Conservation (phyloP, 2,329 filamentous ascomycete species). For the Cladobotryum mycophilum region DNA sequence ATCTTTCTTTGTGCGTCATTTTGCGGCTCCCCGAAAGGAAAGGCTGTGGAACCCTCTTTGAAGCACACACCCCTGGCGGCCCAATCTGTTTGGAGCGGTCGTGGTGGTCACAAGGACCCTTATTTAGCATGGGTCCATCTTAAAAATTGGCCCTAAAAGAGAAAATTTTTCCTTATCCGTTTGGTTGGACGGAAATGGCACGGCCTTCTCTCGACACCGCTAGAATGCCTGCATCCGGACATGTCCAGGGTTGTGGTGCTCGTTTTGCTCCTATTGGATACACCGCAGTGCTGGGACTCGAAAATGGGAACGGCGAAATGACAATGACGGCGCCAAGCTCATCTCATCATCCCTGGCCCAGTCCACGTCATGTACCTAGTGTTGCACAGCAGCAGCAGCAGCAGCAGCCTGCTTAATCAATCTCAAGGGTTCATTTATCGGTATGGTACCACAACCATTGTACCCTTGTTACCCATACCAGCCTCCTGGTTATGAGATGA, state of each 20-base stretch:
- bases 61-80: too few species aligned
- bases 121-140: neutral
- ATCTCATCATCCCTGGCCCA: neutral
- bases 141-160: neutral
- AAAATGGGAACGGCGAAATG: too few species aligned
- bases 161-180: conserved; percentile 9
- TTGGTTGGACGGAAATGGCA: neutral
- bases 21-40: neutral
- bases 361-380: conserved; percentile 5
- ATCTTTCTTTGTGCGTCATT: neutral
- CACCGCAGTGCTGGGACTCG: conserved; percentile 6
- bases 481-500: too few species aligned
- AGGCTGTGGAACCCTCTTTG: too few species aligned
- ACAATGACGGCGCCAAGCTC: neutral
- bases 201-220: conserved; percentile 1
- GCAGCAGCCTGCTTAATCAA: conserved; percentile 4
- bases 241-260: conserved; percentile 2
- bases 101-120: neutral
- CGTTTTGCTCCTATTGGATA: conserved; percentile 7
- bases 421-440: conserved; percentile 1
- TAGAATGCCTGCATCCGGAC: neutral
- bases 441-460: neutral
- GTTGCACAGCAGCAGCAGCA: conserved; percentile 4
- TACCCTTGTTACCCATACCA: neutral
- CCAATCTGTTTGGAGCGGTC: too few species aligned